Conservation (phyloP, 331 rosid species). For the Malus hybrid region DNA sequence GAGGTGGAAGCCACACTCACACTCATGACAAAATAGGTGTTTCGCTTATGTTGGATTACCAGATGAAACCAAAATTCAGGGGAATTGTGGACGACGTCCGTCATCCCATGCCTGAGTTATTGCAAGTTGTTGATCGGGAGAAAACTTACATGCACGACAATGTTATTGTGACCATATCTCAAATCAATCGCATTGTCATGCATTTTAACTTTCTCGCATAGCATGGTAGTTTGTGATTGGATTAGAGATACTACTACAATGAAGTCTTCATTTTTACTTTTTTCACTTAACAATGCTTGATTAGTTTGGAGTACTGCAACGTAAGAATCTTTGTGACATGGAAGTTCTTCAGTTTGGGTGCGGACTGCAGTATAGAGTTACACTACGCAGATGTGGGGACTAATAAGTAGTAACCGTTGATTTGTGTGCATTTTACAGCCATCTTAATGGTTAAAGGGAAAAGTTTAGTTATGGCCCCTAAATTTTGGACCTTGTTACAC, state of each 20-base stretch:
- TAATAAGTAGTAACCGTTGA: neutral
- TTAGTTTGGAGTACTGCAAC: no score
- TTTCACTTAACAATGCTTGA: no score
- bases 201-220: no score
- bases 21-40: neutral
- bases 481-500: no score
- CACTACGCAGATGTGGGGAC: neutral
- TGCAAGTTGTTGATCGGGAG: neutral
- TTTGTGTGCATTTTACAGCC: neutral
- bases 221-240: neutral
- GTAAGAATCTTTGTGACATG: no score
- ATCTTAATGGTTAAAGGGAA: no score
- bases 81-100: neutral
- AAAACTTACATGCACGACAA: neutral
- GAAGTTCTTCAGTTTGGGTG: no score
- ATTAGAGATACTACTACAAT: no score
- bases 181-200: neutral
- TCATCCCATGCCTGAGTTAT: neutral
- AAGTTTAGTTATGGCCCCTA: no score
- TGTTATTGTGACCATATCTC: no score
- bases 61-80: neutral
- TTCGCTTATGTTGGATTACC: neutral
- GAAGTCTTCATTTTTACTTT: no score
- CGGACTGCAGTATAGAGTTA: neutral
- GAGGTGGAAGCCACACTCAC: neutral